phyloP scores from a whole-genome alignment of 169 alveolate genomes.

The Besnoitia besnoiti region DNA sequence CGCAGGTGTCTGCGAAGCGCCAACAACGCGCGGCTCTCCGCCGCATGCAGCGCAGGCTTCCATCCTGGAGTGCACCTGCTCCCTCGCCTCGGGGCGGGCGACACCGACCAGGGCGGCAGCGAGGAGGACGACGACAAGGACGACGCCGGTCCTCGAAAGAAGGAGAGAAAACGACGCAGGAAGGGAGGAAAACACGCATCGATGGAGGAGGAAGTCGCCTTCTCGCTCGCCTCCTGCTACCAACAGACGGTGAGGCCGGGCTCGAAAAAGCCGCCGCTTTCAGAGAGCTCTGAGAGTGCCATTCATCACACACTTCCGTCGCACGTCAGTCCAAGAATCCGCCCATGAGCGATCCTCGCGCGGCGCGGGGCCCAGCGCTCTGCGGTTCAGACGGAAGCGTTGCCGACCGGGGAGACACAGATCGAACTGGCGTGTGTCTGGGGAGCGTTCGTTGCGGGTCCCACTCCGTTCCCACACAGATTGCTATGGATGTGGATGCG shows the following conservation, averaged over 20 bases:
- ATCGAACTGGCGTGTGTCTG: too few species aligned
- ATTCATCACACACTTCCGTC: too few species aligned
- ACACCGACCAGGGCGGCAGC: not conserved
- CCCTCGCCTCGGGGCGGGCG: not conserved
- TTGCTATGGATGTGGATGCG: too few species aligned
- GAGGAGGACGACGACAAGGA: not conserved
- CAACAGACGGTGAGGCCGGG: not conserved
- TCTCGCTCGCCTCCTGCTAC: conserved; percentile 16
- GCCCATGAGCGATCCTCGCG: too few species aligned
- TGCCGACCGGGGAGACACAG: too few species aligned
- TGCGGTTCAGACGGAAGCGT: too few species aligned
- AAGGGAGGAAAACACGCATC: not conserved
- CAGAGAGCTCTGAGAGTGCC: too few species aligned
- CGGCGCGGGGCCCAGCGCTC: too few species aligned
- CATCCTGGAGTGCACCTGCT: not conserved
- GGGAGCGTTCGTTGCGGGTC: too few species aligned
- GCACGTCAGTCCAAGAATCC: too few species aligned
- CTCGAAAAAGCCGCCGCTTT: too few species aligned
- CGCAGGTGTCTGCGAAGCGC: conserved; percentile 51
- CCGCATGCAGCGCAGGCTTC: not conserved
- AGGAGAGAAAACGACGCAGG: conserved; percentile 4
- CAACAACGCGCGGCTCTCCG: conserved; percentile 7
- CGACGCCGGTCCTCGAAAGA: not conserved
- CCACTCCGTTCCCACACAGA: too few species aligned
- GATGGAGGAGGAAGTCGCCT: conserved; percentile 27